Conservation (phyloP, 78 protist genomes). For the Dictyostelium firmibasis region DNA sequence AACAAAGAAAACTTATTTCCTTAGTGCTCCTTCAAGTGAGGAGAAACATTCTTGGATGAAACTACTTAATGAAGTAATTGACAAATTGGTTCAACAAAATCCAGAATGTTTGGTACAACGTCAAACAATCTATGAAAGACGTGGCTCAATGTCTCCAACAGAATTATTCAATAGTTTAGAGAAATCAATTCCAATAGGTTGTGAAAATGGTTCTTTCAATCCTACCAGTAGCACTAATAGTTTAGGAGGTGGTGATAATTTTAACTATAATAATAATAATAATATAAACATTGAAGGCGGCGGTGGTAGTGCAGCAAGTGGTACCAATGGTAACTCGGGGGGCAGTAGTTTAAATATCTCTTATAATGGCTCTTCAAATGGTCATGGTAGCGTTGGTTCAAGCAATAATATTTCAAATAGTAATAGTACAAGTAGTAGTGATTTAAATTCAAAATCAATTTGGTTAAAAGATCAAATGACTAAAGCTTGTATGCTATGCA, state of each 20-base stretch:
- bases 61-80: slow-evolving; percentile 56
- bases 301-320: not conserved
- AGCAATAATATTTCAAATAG: not conserved
- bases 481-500: slow-evolving; percentile 67
- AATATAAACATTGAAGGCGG: too few relatives aligned
- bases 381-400: not conserved
- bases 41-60: slow-evolving; percentile 60
- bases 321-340: not conserved
- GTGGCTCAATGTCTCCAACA: slow-evolving; percentile 41
- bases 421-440: not conserved
- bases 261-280: not conserved
- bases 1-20: slow-evolving; percentile 43
- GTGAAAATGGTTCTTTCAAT: not conserved
- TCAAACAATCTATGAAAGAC: slow-evolving; percentile 18
- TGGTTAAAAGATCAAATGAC: slow-evolving; percentile 77
- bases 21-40: slow-evolving; percentile 39
- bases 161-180: slow-evolving; percentile 32
- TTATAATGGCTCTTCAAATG: not conserved
- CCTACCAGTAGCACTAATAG: too few relatives aligned
- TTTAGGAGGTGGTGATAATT: not conserved
- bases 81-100: slow-evolving; percentile 28
- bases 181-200: slow-evolving; percentile 4
- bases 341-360: not conserved
- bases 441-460: slow-evolving; percentile 19
- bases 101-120: slow-evolving; percentile 29